A percentile compares a stretch with the other conserved stretches of the same genome.
Conservation (phyloP, 208 protist species). For the Tritrichomonas musculus region DNA sequence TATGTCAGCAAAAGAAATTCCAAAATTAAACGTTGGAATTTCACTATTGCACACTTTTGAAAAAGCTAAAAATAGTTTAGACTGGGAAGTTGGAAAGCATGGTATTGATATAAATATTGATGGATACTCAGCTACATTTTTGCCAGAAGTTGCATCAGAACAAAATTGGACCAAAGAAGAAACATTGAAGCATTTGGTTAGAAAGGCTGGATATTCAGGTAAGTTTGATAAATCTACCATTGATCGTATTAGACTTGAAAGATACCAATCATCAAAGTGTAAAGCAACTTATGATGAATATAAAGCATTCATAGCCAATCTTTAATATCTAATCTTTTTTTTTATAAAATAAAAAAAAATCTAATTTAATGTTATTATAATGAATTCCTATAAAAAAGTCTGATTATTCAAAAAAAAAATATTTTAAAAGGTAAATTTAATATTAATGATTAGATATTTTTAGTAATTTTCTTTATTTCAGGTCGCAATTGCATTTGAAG, state of each 20-base stretch:
- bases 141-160: constrained; percentile 20
- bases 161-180: not conserved
- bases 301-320: too few species aligned
- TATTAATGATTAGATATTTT: too few species aligned
- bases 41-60: not conserved
- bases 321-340: too few species aligned
- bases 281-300: not conserved
- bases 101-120: not conserved
- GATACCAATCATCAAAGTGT: not conserved
- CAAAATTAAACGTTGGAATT: not conserved
- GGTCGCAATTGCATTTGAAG: too few species aligned
- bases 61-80: not conserved
- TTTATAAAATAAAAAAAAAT: too few species aligned
- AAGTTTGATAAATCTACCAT: not conserved
- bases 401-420: too few species aligned
- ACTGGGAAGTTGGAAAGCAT: constrained; percentile 16
- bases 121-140: not conserved
- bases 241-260: not conserved
- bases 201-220: not conserved
- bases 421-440: too few species aligned
- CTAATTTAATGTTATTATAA: too few species aligned
- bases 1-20: not conserved
- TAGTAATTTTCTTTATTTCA: too few species aligned
- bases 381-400: too few species aligned
- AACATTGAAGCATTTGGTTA: not conserved